Percentiles rank a stretch among this genome's conserved stretches.
These are phyloP conservation scores for Exophiala sp. DNA, from an alignment of 2,329 filamentous ascomycete species.

Conservation along the genomic window DNA sequence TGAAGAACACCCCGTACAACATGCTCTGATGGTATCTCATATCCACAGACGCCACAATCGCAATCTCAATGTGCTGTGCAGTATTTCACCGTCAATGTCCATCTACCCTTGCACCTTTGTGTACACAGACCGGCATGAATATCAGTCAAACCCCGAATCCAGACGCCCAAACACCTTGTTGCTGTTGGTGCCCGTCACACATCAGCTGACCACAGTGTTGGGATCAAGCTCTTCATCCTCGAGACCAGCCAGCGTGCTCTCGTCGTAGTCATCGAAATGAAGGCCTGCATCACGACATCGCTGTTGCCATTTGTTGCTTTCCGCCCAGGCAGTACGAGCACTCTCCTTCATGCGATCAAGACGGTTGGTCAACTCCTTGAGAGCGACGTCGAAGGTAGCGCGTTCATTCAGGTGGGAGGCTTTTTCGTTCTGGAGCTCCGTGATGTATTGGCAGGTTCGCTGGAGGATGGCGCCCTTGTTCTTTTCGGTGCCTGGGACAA, in stretches of 20 bases:
- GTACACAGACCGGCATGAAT: too few relatives aligned
- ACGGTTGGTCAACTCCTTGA: slow-evolving; percentile 85
- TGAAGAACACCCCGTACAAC: too few relatives aligned
- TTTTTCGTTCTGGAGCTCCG: slow-evolving; percentile 57
- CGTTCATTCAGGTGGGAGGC: slow-evolving; percentile 39
- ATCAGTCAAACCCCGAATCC: too few relatives aligned
- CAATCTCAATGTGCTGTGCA: too few relatives aligned
- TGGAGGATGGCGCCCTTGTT: slow-evolving; percentile 97
- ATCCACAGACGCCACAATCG: too few relatives aligned
- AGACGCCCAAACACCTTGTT: too few relatives aligned
- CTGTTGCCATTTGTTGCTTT: slow-evolving; percentile 64
- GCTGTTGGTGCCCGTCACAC: neutral
- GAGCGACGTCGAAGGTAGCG: slow-evolving; percentile 44
- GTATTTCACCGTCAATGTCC: too few relatives aligned
- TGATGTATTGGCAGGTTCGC: slow-evolving; percentile 90
- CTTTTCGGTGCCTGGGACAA: slow-evolving; percentile 96
- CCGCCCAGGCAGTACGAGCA: slow-evolving; percentile 82
- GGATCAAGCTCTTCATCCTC: slow-evolving; percentile 18
- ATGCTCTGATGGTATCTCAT: too few relatives aligned
- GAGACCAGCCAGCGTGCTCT: slow-evolving; percentile 14
- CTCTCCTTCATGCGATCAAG: slow-evolving; percentile 94
- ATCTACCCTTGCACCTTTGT: too few relatives aligned
- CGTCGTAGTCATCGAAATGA: slow-evolving; percentile 48
- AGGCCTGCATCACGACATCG: slow-evolving; percentile 47
- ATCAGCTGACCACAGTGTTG: neutral